Percentiles rank a stretch among this genome's conserved stretches.
phyloP scores from a whole-genome alignment of 75 land plant species.

The Pinus albicaulis region DNA sequence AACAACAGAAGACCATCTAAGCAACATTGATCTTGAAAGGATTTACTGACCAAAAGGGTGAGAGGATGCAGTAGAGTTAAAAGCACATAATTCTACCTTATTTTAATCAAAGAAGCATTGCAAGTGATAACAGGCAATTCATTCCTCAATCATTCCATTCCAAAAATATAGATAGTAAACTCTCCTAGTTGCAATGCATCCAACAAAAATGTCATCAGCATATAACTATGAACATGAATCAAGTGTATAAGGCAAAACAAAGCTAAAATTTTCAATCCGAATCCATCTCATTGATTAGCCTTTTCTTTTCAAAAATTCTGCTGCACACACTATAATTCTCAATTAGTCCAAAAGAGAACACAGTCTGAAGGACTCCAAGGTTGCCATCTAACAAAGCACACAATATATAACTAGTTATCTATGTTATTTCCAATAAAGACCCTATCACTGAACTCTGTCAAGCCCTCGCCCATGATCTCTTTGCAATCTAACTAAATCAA shows the following conservation, averaged over 20 bases:
- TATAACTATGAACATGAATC: background rate
- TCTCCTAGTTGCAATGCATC: background rate
- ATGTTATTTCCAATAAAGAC: too few species aligned
- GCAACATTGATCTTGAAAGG: background rate
- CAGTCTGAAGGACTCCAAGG: background rate
- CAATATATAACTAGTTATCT: too few species aligned
- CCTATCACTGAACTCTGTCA: background rate
- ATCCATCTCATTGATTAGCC: background rate
- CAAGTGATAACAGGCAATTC: background rate
- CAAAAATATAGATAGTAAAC: background rate
- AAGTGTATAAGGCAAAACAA: background rate
- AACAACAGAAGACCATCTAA: background rate
- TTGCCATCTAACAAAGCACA: background rate
- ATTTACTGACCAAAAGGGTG: background rate
- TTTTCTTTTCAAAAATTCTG: background rate
- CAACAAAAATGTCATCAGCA: background rate
- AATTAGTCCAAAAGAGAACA: too few species aligned
- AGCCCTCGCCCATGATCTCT: background rate
- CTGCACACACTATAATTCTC: too few species aligned
- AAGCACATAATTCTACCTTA: background rate
- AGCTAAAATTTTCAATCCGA: background rate
- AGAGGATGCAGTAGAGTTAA: background rate
- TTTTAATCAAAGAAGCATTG: background rate
- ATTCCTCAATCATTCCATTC: background rate
- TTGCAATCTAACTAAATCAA: background rate